Base-by-base conservation (phyloP, 805 yeast genomes). In the Millerozyma acaciae region DNA sequence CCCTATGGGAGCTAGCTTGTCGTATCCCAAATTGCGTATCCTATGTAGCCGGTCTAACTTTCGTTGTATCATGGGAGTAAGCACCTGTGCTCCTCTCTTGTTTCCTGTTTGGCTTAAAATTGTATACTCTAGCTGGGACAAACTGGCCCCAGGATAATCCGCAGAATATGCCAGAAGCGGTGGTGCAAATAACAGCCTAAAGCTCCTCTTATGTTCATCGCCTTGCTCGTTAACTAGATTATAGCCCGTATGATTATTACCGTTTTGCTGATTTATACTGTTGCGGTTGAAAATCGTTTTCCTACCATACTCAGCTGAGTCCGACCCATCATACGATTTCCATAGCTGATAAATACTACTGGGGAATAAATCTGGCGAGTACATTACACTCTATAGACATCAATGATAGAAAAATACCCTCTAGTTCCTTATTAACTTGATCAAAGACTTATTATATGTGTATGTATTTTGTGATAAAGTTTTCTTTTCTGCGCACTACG, bases 141-240 rank as follows among this genome's bases (percentile, higher is more conserved):
- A 15, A 27, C 45, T 47, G 6, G 53, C 48, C 1, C 60, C 62
- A 8, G 59, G 55, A 35, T 60, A 55, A 14, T 70, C 73, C 3
- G 79, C 65, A 0, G 77, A 65, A 44, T 75, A 76, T 2, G 78
- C 75, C 13, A 74, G 66, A 15, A 76, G 50, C 6, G 81, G 78
- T 2, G 80, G 80, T 1, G 76, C 76, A 39, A 53, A 62, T 22
- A 48, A 38, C 31, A 40, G 50, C 8, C 48, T 43, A n/a, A 52
- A 45, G 22, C 47, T 44, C 20, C 40, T 26, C 23, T 53, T 21
- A 33, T 49, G 46, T n/a, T 48, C 48, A 30, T 47, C 52, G 14
- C 38, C 28, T 25, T 43, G 37, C 17, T 42, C 37, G 14, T 40
- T 32, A 17, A 22, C 17, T 13, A 32, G 33, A 19, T 25, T 30